Percentiles rank a stretch among this genome's conserved stretches.
Evolutionary conservation across 2,329 filamentous ascomycete genomes (phyloP).

Genomic region (Leptographium wingfieldii): DNA sequence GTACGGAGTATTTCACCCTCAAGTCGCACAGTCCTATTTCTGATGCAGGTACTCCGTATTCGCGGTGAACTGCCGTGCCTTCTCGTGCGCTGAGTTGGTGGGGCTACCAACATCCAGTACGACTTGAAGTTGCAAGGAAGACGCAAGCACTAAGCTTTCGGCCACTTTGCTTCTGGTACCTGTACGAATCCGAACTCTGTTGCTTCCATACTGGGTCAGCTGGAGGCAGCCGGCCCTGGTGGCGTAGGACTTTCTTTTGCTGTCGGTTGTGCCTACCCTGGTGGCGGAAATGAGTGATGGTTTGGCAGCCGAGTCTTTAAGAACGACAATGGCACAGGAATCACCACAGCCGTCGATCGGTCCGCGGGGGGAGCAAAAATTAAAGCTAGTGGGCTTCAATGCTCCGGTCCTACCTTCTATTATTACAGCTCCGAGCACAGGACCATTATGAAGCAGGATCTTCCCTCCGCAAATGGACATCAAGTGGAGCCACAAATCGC

Average conservation of each 20-base stretch:
- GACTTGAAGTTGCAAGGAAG: background rate
- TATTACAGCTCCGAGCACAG: background rate
- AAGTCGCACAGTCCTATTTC: background rate
- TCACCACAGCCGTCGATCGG: background rate
- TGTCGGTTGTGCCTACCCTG: background rate
- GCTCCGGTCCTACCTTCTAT: background rate
- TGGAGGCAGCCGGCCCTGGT: background rate
- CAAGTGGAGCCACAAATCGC: background rate
- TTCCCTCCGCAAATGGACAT: background rate
- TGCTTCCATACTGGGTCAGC: too few species aligned
- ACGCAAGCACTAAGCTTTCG: too few species aligned
- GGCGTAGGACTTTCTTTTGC: background rate
- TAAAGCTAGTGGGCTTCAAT: background rate
- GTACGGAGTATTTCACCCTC: too few species aligned
- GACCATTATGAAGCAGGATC: background rate
- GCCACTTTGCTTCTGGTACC: too few species aligned
- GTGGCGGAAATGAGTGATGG: background rate
- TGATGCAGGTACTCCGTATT: background rate
- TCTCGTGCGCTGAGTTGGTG: background rate
- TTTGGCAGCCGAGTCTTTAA: background rate
- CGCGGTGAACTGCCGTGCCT: background rate
- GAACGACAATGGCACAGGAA: background rate
- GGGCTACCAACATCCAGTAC: background rate
- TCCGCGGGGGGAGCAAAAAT: background rate
- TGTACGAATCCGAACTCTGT: too few species aligned